A percentile compares a stretch with the other conserved stretches of the same genome.
Conservation (phyloP, 140 eudicot species). For the Oenanthe javanica region DNA sequence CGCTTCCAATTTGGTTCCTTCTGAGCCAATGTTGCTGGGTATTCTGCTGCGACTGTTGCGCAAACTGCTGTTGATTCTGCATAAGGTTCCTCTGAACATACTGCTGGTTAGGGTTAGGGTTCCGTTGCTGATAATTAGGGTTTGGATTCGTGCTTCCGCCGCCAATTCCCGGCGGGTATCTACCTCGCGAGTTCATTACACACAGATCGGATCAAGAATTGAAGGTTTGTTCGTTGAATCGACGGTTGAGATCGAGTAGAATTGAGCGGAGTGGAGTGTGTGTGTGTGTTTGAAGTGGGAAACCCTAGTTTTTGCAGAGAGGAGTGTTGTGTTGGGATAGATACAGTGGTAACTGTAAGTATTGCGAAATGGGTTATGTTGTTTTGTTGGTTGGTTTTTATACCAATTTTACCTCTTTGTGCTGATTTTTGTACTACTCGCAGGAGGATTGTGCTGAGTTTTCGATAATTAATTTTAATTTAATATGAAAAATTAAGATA, state of each 20-base stretch:
- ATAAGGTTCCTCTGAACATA: slow-evolving; percentile 8
- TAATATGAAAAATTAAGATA: too few species aligned
- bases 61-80: slow-evolving; percentile 12
- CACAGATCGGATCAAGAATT: not conserved
- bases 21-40: slow-evolving; percentile 25
- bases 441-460: not conserved
- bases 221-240: not conserved
- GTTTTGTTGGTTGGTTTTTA: not conserved
- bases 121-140: slow-evolving; percentile 20
- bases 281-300: not conserved
- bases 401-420: not conserved
- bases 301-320: not conserved
- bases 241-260: not conserved
- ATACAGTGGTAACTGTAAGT: not conserved
- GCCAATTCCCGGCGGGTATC: slow-evolving; percentile 42
- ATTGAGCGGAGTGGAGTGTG: not conserved
- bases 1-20: slow-evolving; percentile 21
- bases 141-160: slow-evolving; percentile 20
- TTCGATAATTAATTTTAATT: not conserved
- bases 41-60: slow-evolving; percentile 27
- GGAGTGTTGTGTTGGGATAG: not conserved
- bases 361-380: not conserved
- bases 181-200: slow-evolving; percentile 29
- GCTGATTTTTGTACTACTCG: not conserved
- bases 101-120: slow-evolving; percentile 26